Evolutionary conservation across 2,329 filamentous ascomycete genomes (phyloP).

Genomic region (Boeremia lycopersici): DNA sequence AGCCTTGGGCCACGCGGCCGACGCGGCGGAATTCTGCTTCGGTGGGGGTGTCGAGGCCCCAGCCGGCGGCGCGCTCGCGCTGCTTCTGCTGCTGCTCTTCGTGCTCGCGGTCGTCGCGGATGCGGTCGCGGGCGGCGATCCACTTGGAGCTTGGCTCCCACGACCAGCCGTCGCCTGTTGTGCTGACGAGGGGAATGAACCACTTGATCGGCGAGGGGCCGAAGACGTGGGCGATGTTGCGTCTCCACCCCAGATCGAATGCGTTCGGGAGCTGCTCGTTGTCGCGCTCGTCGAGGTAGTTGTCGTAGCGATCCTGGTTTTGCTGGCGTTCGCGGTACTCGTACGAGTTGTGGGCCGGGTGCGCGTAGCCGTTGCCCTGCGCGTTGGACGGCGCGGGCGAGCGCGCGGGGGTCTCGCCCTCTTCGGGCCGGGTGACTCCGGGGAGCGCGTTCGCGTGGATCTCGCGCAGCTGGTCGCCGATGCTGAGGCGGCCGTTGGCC

Average conservation of each 20-base stretch:
- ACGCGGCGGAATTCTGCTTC: slow-evolving; percentile 44
- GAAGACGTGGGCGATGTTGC: slow-evolving; percentile 82
- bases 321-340: slow-evolving; percentile 66
- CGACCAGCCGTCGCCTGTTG: slow-evolving; percentile 88
- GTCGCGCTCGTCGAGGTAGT: slow-evolving; percentile 89
- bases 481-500: slow-evolving; percentile 46
- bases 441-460: slow-evolving; percentile 82
- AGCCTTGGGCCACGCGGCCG: slow-evolving; percentile 35
- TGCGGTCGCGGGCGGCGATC: slow-evolving; percentile 70
- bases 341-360: slow-evolving; percentile 50
- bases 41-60: slow-evolving; percentile 59
- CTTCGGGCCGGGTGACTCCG: slow-evolving; percentile 78
- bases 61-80: slow-evolving; percentile 70
- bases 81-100: slow-evolving; percentile 60
- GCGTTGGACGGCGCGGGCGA: slow-evolving; percentile 38
- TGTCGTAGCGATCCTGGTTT: slow-evolving; percentile 71
- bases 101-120: slow-evolving; percentile 52
- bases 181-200: slow-evolving; percentile 81
- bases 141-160: slow-evolving; percentile 89
- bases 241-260: slow-evolving; percentile 85
- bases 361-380: slow-evolving; percentile 48
- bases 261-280: slow-evolving; percentile 87
- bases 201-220: slow-evolving; percentile 75
- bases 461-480: slow-evolving; percentile 75
- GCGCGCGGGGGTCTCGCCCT: slow-evolving; percentile 69